A percentile compares a stretch with the other conserved stretches of the same genome.
Conservation (phyloP, 495 filamentous ascomycete species). For the Aspergillus baeticus region DNA sequence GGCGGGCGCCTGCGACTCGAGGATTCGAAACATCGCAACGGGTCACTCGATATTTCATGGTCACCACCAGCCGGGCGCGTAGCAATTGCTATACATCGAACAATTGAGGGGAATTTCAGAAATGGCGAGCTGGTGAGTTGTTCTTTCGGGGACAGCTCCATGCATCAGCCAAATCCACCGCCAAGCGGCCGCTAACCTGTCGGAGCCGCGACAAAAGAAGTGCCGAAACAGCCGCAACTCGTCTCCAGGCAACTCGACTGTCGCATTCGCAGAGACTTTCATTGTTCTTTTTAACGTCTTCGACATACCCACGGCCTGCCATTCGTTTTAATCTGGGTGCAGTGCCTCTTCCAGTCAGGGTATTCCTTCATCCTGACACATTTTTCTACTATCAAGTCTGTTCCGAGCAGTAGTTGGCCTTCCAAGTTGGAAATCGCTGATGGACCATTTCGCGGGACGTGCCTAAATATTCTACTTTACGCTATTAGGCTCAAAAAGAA, state of each 20-base stretch:
- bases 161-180: constrained; percentile 9
- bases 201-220: constrained; percentile 30
- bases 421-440: constrained; percentile 8
- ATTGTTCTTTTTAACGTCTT: constrained; percentile 1
- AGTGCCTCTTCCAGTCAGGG: neutral
- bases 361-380: neutral
- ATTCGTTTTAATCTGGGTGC: constrained; percentile 1
- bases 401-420: neutral
- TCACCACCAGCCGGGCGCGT: constrained; percentile 37
- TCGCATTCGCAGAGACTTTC: constrained; percentile 25
- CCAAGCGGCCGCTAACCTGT: constrained; percentile 21
- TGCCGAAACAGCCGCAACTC: constrained; percentile 17
- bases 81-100: constrained; percentile 33
- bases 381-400: neutral
- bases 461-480: constrained; percentile 9
- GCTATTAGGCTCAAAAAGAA: constrained; percentile 5
- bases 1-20: constrained; percentile 79
- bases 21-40: constrained; percentile 79
- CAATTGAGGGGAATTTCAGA: neutral
- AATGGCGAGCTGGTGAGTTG: constrained; percentile 19
- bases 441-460: constrained; percentile 14
- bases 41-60: constrained; percentile 43
- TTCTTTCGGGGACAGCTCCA: constrained; percentile 10
- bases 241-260: constrained; percentile 3
- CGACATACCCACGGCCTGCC: constrained; percentile 7